Percentiles rank a stretch among this genome's conserved stretches.
These are phyloP conservation scores for Pseudopithomyces chartarum DNA, from an alignment of 2,329 filamentous ascomycete species.

Conservation along the genomic window DNA sequence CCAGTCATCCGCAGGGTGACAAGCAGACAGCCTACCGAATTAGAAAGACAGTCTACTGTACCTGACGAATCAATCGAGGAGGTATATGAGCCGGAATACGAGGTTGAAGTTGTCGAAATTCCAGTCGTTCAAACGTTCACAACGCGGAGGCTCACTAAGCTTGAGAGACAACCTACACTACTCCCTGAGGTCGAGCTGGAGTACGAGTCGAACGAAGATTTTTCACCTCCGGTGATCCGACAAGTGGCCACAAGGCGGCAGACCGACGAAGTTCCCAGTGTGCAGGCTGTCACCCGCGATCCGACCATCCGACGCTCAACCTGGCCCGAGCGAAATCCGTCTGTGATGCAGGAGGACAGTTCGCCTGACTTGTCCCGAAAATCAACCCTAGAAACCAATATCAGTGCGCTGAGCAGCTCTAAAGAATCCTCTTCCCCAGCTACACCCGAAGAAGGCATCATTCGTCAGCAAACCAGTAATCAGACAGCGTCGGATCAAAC, in stretches of 20 bases:
- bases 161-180: neutral
- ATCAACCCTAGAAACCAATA: neutral
- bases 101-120: neutral
- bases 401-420: neutral
- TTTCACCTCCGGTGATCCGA: neutral
- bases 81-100: no score
- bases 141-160: neutral
- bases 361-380: neutral
- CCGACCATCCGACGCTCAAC: neutral
- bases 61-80: no score
- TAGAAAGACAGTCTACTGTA: no score
- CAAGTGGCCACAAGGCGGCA: constrained; percentile 1
- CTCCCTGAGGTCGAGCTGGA: neutral
- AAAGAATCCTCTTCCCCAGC: neutral
- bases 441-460: neutral
- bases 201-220: neutral
- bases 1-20: no score
- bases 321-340: neutral
- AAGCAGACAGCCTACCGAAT: no score
- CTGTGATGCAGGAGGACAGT: neutral
- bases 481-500: neutral
- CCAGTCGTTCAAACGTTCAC: neutral
- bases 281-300: neutral
- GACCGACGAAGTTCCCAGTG: neutral
- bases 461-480: neutral